These are phyloP conservation scores for Ganoderma lucidum DNA, from an alignment of 1,284 basidiomycete species.

Conservation along the genomic window DNA sequence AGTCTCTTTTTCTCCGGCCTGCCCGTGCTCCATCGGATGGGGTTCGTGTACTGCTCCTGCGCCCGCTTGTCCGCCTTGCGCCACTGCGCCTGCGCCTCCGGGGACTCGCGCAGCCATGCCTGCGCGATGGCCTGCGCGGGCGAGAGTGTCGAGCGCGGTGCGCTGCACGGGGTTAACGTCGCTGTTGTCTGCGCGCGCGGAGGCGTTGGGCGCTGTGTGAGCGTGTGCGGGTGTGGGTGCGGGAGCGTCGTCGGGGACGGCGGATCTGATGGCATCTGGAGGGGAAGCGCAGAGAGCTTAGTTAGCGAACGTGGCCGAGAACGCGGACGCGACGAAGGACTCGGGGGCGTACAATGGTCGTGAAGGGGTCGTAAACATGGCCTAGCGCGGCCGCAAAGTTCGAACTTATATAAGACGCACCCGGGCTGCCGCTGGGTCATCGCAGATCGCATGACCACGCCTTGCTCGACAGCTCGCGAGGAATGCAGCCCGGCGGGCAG, in stretches of 20 bases:
- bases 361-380: slow-evolving; percentile 43
- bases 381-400: slow-evolving; percentile 39
- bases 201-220: slow-evolving; percentile 33
- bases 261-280: slow-evolving; percentile 47
- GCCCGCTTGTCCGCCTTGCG: slow-evolving; percentile 53
- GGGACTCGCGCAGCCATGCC: slow-evolving; percentile 67
- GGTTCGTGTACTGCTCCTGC: slow-evolving; percentile 48
- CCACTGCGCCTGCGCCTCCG: slow-evolving; percentile 66
- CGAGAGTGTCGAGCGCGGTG: slow-evolving; percentile 45
- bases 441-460: slow-evolving; percentile 40
- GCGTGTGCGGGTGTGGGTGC: slow-evolving; percentile 24
- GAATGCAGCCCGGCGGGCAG: slow-evolving; percentile 35
- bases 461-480: slow-evolving; percentile 35
- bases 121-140: slow-evolving; percentile 70
- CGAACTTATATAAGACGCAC: slow-evolving; percentile 43
- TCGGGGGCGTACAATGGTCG: slow-evolving; percentile 41
- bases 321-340: slow-evolving; percentile 19
- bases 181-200: slow-evolving; percentile 30
- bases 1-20: slow-evolving; percentile 27
- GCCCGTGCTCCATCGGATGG: slow-evolving; percentile 35
- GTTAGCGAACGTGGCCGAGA: slow-evolving; percentile 23
- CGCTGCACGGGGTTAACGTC: slow-evolving; percentile 9
- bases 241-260: slow-evolving; percentile 33
- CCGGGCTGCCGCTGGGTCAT: slow-evolving; percentile 36
- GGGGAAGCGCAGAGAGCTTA: slow-evolving; percentile 15